A percentile compares a stretch with the other conserved stretches of the same genome.
phyloP scores from a whole-genome alignment of 495 filamentous ascomycete species.

The Hyaloscypha variabilis region DNA sequence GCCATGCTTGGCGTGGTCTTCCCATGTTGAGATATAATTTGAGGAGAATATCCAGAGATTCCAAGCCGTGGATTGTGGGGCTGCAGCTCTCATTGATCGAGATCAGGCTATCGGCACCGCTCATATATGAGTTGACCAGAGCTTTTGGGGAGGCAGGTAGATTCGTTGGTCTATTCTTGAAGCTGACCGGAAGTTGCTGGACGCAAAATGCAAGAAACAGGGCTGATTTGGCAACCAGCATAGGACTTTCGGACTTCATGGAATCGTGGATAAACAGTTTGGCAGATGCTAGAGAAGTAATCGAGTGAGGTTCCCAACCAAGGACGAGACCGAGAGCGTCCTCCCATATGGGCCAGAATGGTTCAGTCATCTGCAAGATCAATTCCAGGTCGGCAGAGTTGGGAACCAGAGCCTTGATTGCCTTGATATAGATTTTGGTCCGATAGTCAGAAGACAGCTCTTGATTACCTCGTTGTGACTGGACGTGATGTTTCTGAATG shows the following conservation, averaged over 20 bases:
- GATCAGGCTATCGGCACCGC: slow-evolving; percentile 43
- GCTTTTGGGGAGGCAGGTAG: slow-evolving; percentile 33
- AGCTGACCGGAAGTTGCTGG: slow-evolving; percentile 36
- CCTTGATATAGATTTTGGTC: slow-evolving; percentile 21
- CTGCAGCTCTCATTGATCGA: slow-evolving; percentile 50
- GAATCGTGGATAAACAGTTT: slow-evolving; percentile 25
- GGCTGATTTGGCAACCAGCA: slow-evolving; percentile 40
- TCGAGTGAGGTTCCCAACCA: neutral
- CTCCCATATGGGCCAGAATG: slow-evolving; percentile 39
- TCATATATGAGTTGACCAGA: slow-evolving; percentile 39
- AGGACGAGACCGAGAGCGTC: slow-evolving; percentile 34
- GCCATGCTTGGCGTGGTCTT: slow-evolving; percentile 54
- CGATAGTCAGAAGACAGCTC: slow-evolving; percentile 38
- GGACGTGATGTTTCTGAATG: slow-evolving; percentile 17
- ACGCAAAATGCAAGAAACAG: slow-evolving; percentile 41
- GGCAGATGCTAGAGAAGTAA: neutral
- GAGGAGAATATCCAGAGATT: slow-evolving; percentile 47
- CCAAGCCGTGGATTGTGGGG: slow-evolving; percentile 52
- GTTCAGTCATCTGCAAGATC: slow-evolving; percentile 35
- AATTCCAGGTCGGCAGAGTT: slow-evolving; percentile 31
- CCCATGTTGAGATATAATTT: slow-evolving; percentile 53
- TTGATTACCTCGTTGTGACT: slow-evolving; percentile 25
- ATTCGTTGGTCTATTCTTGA: slow-evolving; percentile 26
- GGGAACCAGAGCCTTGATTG: slow-evolving; percentile 41
- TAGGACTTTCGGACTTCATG: slow-evolving; percentile 27